These are phyloP conservation scores for Aquilaria malaccensis DNA, from an alignment of 345 rosid genomes.

Conservation along the genomic window DNA sequence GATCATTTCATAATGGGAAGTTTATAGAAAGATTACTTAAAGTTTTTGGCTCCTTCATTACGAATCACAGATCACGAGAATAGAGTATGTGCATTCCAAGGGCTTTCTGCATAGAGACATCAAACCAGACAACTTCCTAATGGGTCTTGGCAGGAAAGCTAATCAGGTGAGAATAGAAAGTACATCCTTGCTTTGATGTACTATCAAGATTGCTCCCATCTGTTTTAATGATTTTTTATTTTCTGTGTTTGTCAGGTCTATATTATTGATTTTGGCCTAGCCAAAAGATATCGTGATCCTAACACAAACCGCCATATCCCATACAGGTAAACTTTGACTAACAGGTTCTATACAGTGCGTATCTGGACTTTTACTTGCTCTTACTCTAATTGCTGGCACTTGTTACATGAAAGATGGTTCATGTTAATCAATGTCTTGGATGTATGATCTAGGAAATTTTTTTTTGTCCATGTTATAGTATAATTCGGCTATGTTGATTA, in stretches of 20 bases:
- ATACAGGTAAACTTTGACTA: constrained; percentile 36
- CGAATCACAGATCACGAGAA: constrained; percentile 43
- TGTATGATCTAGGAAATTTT: not conserved
- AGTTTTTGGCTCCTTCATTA: not conserved
- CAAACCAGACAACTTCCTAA: constrained; percentile 75
- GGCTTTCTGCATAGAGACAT: constrained; percentile 73
- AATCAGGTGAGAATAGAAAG: constrained; percentile 37
- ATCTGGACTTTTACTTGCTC: not conserved
- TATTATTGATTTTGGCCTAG: constrained; percentile 76
- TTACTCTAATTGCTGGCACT: not conserved
- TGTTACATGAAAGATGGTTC: no score
- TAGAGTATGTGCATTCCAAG: constrained; percentile 58
- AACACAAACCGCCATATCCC: constrained; percentile 54
- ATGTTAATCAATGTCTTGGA: no score
- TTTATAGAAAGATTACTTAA: not conserved
- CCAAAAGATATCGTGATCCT: constrained; percentile 68
- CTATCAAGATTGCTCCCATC: not conserved
- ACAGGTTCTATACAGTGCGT: no score
- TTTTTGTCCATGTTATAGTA: not conserved
- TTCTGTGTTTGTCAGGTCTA: constrained; percentile 32
- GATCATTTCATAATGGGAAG: not conserved
- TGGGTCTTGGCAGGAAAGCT: constrained; percentile 77
- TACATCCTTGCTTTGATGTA: not conserved
- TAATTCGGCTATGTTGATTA: not conserved
- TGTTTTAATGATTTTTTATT: not conserved